phyloP scores from a whole-genome alignment of 257 asterid genomes.

The Paulownia fortunei region DNA sequence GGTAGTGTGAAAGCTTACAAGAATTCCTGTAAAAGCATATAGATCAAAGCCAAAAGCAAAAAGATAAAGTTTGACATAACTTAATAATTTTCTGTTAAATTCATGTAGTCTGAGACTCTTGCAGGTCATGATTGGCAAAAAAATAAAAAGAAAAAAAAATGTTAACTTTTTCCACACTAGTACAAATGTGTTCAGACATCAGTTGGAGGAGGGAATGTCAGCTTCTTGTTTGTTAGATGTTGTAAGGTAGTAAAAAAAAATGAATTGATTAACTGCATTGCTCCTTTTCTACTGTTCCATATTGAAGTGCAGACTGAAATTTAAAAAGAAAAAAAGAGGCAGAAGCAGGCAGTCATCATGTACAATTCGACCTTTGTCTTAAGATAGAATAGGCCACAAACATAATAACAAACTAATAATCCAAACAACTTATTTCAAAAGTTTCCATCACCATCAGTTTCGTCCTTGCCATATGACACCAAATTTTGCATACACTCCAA shows the following conservation, averaged over 20 bases:
- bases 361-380: background rate
- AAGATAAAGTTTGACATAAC: background rate
- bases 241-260: conserved; percentile 20
- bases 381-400: conserved; percentile 22
- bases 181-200: conserved; percentile 25
- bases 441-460: background rate
- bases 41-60: background rate
- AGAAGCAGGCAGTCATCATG: conserved; percentile 1
- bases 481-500: background rate
- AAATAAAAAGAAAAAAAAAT: background rate
- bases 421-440: conserved; percentile 27
- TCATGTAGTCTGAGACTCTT: background rate
- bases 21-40: background rate
- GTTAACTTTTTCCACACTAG: conserved; percentile 3
- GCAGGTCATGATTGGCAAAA: no score
- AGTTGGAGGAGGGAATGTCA: background rate
- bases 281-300: background rate
- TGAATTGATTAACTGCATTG: background rate
- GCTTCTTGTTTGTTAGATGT: conserved; percentile 30
- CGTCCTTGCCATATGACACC: background rate
- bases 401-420: conserved; percentile 30
- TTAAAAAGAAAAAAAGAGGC: background rate
- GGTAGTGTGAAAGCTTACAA: background rate
- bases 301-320: background rate
- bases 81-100: no score